Evolutionary conservation across 2,329 filamentous ascomycete species (phyloP).

Genomic region (Lasiodiplodia sp.): DNA sequence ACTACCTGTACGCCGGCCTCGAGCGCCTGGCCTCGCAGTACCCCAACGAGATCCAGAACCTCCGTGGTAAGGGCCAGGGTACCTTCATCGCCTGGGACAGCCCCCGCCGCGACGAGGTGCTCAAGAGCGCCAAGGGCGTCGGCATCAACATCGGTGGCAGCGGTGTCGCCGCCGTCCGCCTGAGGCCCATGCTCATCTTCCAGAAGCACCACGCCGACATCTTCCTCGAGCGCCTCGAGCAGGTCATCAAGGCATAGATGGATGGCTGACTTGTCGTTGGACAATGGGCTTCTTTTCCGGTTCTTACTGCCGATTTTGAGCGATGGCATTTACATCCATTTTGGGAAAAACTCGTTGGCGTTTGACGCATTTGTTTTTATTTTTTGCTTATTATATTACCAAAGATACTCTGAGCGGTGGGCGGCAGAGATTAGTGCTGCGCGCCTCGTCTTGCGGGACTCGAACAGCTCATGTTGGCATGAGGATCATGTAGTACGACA

Average conservation of each 20-base stretch:
- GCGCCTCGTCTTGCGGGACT: neutral
- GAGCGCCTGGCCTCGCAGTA: slow-evolving; percentile 72
- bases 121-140: slow-evolving; percentile 77
- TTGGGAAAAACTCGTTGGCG: slow-evolving; percentile 1
- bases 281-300: neutral
- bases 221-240: slow-evolving; percentile 79
- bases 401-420: slow-evolving; percentile 8
- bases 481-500: neutral
- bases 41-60: slow-evolving; percentile 79
- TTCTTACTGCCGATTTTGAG: slow-evolving; percentile 1
- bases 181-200: slow-evolving; percentile 92
- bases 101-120: slow-evolving; percentile 78
- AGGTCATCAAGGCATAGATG: slow-evolving; percentile 64
- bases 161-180: slow-evolving; percentile 75
- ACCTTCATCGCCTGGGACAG: slow-evolving; percentile 95
- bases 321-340: slow-evolving; percentile 12
- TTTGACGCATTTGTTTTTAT: slow-evolving; percentile 2
- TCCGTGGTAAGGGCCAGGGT: slow-evolving; percentile 85
- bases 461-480: slow-evolving; percentile 16
- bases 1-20: slow-evolving; percentile 77
- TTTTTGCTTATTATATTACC: neutral
- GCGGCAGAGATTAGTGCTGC: neutral
- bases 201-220: slow-evolving; percentile 91
- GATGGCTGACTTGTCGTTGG: neutral
- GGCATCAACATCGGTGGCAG: slow-evolving; percentile 90